Evolutionary conservation across 371 early-diverging fungal species (phyloP).

Genomic region (Circinella umbellata): DNA sequence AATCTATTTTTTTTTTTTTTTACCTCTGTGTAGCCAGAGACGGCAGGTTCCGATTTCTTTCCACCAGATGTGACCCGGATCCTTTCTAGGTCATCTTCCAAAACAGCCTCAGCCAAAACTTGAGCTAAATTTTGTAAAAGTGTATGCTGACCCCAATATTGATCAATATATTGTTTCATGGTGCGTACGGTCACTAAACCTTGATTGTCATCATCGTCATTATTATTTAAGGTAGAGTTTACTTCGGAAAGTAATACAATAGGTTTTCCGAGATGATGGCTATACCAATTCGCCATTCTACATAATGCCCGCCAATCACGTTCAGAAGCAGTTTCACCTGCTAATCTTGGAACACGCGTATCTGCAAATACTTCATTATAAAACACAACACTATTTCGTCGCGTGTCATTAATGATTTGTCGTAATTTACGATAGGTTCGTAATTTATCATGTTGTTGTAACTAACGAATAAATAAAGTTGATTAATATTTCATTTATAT

Average conservation of each 20-base stretch:
- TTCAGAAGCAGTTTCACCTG: slow-evolving; percentile 46
- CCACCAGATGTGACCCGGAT: slow-evolving; percentile 31
- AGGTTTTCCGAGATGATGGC: slow-evolving; percentile 46
- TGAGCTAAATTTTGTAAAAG: slow-evolving; percentile 51
- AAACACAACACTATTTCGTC: slow-evolving; percentile 64
- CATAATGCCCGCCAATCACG: slow-evolving; percentile 69
- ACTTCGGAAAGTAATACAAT: slow-evolving; percentile 65
- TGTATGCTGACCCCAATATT: slow-evolving; percentile 41
- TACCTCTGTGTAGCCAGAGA: slow-evolving; percentile 60
- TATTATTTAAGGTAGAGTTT: background rate
- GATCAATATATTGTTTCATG: slow-evolving; percentile 48
- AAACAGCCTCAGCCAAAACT: slow-evolving; percentile 56
- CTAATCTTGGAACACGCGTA: slow-evolving; percentile 48
- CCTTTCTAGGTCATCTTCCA: slow-evolving; percentile 54
- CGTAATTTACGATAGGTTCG: slow-evolving; percentile 67
- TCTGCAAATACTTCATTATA: slow-evolving; percentile 67
- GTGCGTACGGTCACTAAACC: slow-evolving; percentile 25
- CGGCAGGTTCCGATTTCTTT: slow-evolving; percentile 32
- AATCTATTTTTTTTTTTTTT: background rate
- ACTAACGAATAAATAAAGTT: slow-evolving; percentile 25
- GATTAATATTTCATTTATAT: too few relatives aligned
- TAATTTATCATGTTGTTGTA: slow-evolving; percentile 67
- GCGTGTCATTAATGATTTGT: slow-evolving; percentile 59
- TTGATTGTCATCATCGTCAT: background rate
- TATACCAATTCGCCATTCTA: slow-evolving; percentile 63